A percentile compares a stretch with the other conserved stretches of the same genome.
Conservation (phyloP, 257 asterid species). For the Datura wrightii region DNA sequence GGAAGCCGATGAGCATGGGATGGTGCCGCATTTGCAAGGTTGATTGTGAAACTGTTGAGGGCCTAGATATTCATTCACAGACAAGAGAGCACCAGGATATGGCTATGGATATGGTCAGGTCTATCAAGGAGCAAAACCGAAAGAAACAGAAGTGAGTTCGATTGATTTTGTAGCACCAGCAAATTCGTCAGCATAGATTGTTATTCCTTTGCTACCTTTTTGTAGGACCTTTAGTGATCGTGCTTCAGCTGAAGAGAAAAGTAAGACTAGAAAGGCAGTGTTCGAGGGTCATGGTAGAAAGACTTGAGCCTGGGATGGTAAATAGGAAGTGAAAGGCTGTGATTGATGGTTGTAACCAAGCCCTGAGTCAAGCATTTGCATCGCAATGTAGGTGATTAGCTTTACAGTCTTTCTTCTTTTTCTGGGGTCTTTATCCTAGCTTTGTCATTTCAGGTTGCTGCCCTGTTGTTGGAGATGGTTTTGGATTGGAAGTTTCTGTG, state of each 20-base stretch:
- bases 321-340: constrained; percentile 45
- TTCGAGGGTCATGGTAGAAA: constrained; percentile 62
- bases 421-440: constrained; percentile 46
- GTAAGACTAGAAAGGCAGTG: constrained; percentile 59
- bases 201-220: constrained; percentile 35
- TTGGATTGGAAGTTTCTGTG: constrained; percentile 46
- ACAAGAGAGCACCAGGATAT: constrained; percentile 84
- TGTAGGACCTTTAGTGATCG: constrained; percentile 63
- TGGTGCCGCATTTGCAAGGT: constrained; percentile 90
- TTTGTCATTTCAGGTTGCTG: constrained; percentile 66
- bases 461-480: constrained; percentile 47
- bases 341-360: constrained; percentile 43
- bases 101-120: constrained; percentile 82
- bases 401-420: constrained; percentile 41
- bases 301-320: constrained; percentile 46
- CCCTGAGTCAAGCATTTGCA: constrained; percentile 31
- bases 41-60: constrained; percentile 88
- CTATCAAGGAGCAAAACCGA: constrained; percentile 70
- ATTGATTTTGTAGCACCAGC: constrained; percentile 23
- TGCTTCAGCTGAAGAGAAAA: constrained; percentile 62
- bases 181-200: constrained; percentile 30
- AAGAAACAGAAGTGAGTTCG: constrained; percentile 62
- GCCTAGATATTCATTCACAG: constrained; percentile 85
- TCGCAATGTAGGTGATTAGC: constrained; percentile 42
- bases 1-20: constrained; percentile 66